Evolutionary conservation across 2,329 filamentous ascomycete species (phyloP), one percentile per base, ranked within the genome.

Genomic region (Stachybotrys chartarum): DNA sequence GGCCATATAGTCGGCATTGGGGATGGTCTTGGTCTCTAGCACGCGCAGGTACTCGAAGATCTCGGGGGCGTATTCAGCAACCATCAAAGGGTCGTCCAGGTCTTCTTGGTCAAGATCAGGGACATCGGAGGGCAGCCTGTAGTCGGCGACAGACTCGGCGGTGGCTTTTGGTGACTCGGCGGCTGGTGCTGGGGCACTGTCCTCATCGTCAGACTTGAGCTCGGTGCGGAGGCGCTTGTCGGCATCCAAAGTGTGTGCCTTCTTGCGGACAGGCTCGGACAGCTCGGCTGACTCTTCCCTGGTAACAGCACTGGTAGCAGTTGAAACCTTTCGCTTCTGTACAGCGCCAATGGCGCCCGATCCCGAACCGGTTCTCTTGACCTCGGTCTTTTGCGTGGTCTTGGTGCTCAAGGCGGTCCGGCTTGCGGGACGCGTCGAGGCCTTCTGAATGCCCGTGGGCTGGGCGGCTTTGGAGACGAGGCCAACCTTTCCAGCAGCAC

Each of bases 21-120:
- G 91, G 68, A 92, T 72, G 0, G 85, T 72, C 79, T 91, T 70
- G 79, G 75, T 78, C 75, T 99, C 94, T 30, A 97, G 83, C 64
- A 95, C 86, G 66, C 85, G 87, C 61, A 97, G 82, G 73, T 99
- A 97, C 63, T 97, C 91, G 68, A 97, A 97, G 68, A 99, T 97
- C 69, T 99, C 94, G 57, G 87, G 87, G 52, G 96, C 92, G 67
- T 99, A 99, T 72, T 97, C 94, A 53, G 94, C 91, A 60, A 95
- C 94, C 94, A 99, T 97, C 64, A 97, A 80, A 30, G 95, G 95
- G 68, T 99, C 94, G 62, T 96, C 91, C 52, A 88, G 70, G 65
- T 99, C 94, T 71, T 97, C 94, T 52, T 78, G 79, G 68, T 97
- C 94, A 32, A 97, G 79, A 64, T 94, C 80, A 64, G 83, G 78